These are phyloP conservation scores for Calocera viscosa DNA, from an alignment of 768 basidiomycete genomes.

Conservation along the genomic window DNA sequence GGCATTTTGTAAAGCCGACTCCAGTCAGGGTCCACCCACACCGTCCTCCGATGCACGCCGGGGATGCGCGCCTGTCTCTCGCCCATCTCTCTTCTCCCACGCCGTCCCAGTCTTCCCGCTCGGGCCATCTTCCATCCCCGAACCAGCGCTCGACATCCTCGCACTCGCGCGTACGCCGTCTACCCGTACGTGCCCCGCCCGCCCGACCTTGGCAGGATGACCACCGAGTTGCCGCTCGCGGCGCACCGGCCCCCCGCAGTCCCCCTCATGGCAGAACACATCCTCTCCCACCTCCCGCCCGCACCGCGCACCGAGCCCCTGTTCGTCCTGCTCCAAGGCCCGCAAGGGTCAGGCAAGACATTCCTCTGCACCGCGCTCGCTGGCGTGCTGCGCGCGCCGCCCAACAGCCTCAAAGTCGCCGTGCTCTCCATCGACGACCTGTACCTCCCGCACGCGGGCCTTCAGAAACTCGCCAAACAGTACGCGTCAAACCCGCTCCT, in stretches of 20 bases:
- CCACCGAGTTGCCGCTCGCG: background rate
- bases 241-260: background rate
- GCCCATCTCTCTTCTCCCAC: background rate
- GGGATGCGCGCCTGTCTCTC: background rate
- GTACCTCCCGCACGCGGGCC: slow-evolving; percentile 59
- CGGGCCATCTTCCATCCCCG: background rate
- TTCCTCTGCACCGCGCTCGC: slow-evolving; percentile 43
- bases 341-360: slow-evolving; percentile 90
- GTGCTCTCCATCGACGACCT: slow-evolving; percentile 74
- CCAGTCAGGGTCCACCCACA: background rate
- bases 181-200: background rate
- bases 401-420: slow-evolving; percentile 43
- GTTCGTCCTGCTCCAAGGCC: slow-evolving; percentile 81
- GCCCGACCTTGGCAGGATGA: background rate
- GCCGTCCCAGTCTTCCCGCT: background rate
- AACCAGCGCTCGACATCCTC: background rate
- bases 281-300: slow-evolving; percentile 5
- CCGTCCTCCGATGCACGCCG: background rate
- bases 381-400: slow-evolving; percentile 28
- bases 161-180: background rate
- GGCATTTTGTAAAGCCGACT: background rate
- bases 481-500: slow-evolving; percentile 54
- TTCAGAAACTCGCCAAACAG: slow-evolving; percentile 42
- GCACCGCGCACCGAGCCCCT: slow-evolving; percentile 37
- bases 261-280: background rate